A percentile compares a stretch with the other conserved stretches of the same genome.
phyloP scores from a whole-genome alignment of 1,139 yeast species.

The Kodamaea ohmeri region DNA sequence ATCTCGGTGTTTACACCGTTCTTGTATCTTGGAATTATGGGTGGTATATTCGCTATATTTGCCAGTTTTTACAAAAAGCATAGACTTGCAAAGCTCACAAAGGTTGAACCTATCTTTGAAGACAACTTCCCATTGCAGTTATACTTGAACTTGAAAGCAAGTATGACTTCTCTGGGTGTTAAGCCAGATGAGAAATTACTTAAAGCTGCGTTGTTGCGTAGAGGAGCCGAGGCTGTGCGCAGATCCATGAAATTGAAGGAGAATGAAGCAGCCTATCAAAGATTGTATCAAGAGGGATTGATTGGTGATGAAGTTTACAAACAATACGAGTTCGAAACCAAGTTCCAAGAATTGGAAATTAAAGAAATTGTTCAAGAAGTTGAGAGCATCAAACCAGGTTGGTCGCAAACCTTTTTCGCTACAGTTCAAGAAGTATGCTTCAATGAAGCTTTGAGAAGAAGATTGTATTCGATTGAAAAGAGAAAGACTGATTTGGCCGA shows the following conservation, averaged over 20 bases:
- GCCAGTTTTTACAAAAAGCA: conserved; percentile 67
- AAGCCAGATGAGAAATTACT: conserved; percentile 78
- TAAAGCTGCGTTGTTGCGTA: conserved; percentile 77
- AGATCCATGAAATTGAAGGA: conserved; percentile 71
- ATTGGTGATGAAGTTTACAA: conserved; percentile 87
- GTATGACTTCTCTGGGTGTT: conserved; percentile 35
- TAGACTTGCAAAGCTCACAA: conserved; percentile 51
- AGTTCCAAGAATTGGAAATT: conserved; percentile 77
- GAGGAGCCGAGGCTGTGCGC: conserved; percentile 72
- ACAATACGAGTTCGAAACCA: conserved; percentile 73
- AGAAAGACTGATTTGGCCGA: conserved; percentile 48
- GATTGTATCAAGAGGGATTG: conserved; percentile 80
- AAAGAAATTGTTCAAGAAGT: conserved; percentile 78
- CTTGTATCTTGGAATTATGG: conserved; percentile 68
- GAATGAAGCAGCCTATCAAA: conserved; percentile 61
- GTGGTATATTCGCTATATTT: conserved; percentile 71
- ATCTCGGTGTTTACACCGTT: conserved; percentile 87
- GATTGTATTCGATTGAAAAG: conserved; percentile 62
- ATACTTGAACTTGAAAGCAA: conserved; percentile 56
- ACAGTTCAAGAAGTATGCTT: conserved; percentile 87
- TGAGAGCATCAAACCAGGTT: conserved; percentile 67
- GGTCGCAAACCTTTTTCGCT: conserved; percentile 76
- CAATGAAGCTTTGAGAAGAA: conserved; percentile 85
- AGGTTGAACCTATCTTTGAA: conserved; percentile 67
- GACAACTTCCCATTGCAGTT: conserved; percentile 65